phyloP scores from a whole-genome alignment of 164 flowering plant genomes.

The Kalanchoe fedtschenkoi region DNA sequence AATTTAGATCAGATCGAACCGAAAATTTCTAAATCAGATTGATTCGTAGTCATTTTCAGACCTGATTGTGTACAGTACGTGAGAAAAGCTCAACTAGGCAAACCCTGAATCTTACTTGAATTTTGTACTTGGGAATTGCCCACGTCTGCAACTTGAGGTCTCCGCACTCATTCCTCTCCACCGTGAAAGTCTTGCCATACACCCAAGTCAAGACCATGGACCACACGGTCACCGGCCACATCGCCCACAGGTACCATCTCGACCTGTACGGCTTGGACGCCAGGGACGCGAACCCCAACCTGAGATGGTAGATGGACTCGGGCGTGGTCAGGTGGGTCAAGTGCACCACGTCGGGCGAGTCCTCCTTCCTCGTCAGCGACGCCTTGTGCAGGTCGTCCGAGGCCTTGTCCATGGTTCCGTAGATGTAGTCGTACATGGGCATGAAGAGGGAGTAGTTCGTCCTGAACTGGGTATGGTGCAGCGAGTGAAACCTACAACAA shows the following conservation, averaged over 20 bases:
- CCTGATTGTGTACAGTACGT: no score
- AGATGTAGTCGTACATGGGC: constrained; percentile 52
- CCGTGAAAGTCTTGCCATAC: constrained; percentile 31
- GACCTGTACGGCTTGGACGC: constrained; percentile 37
- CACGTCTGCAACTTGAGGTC: constrained; percentile 43
- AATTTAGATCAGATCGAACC: no score
- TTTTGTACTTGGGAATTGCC: constrained; percentile 44
- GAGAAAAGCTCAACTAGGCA: no score
- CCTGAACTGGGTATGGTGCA: constrained; percentile 44
- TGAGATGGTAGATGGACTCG: constrained; percentile 39
- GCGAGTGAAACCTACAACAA: constrained; percentile 34
- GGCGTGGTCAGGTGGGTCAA: constrained; percentile 44
- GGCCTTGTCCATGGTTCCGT: constrained; percentile 39
- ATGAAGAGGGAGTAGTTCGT: constrained; percentile 46
- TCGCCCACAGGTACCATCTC: constrained; percentile 43
- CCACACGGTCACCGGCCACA: constrained; percentile 45
- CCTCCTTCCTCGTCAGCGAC: constrained; percentile 20
- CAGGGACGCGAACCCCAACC: constrained; percentile 30
- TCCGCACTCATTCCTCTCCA: constrained; percentile 37
- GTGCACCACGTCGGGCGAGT: constrained; percentile 37
- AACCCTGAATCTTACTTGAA: constrained; percentile 50
- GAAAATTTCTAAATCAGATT: no score
- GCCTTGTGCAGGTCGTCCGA: constrained; percentile 26
- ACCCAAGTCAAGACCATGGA: constrained; percentile 37
- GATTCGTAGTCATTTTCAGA: no score